A percentile compares a stretch with the other conserved stretches of the same genome.
Conservation (phyloP, 306 rosid species). For the Cucurbita moschata region DNA sequence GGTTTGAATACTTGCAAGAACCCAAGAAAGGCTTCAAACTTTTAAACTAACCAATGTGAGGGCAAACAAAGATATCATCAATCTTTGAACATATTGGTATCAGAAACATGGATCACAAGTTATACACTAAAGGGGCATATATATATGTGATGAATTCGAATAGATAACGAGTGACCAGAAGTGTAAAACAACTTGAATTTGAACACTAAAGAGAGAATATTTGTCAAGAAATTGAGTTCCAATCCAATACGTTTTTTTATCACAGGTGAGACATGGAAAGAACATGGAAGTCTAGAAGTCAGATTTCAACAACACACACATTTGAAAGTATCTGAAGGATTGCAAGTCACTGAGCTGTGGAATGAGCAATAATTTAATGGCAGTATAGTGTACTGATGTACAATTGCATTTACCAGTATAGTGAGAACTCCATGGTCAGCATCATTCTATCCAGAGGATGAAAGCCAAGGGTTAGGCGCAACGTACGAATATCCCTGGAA, state of each 20-base stretch:
- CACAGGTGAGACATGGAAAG: not conserved
- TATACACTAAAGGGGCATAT: too few relatives aligned
- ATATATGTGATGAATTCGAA: not conserved
- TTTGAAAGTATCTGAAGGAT: not conserved
- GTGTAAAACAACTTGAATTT: not conserved
- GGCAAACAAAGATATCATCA: not conserved
- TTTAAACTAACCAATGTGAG: not conserved
- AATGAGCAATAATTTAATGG: not conserved
- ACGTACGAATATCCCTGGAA: conserved; percentile 75
- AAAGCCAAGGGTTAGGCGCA: conserved; percentile 87
- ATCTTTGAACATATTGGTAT: not conserved
- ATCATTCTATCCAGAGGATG: conserved; percentile 35
- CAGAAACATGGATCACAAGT: not conserved
- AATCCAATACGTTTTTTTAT: not conserved
- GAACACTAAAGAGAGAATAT: not conserved
- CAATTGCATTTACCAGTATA: not conserved
- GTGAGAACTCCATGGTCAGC: not conserved
- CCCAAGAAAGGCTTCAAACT: too few relatives aligned
- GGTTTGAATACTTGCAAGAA: too few relatives aligned
- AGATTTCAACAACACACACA: not conserved
- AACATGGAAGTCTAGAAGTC: not conserved
- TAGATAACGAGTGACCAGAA: not conserved
- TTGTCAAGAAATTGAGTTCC: not conserved
- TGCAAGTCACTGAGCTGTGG: not conserved
- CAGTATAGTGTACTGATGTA: not conserved